Percentiles rank a stretch among this genome's conserved stretches.
Evolutionary conservation across 129 eudicot species (phyloP).

Genomic region (Tagetes patula): DNA sequence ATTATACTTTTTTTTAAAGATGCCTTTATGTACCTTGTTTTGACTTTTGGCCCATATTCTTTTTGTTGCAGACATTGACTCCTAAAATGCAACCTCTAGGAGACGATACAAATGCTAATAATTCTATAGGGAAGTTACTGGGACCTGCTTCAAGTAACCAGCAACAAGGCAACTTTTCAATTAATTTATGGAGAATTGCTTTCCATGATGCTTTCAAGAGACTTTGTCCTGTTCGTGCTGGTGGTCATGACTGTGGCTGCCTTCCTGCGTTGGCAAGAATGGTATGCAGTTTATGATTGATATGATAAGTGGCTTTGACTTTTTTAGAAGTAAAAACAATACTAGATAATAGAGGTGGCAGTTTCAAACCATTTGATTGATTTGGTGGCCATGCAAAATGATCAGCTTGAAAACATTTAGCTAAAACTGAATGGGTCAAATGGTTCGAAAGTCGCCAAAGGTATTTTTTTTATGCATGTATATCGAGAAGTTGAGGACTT

Average conservation of each 20-base stretch:
- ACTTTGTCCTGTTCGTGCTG: slow-evolving; percentile 96
- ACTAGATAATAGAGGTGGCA: not conserved
- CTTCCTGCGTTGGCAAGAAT: slow-evolving; percentile 83
- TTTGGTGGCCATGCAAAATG: not conserved
- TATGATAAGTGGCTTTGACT: slow-evolving; percentile 5
- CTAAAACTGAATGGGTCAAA: not conserved
- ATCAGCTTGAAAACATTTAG: not conserved
- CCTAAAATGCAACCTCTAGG: slow-evolving; percentile 89
- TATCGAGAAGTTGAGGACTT: not conserved
- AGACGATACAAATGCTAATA: slow-evolving; percentile 40
- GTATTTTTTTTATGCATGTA: not conserved
- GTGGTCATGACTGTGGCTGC: slow-evolving; percentile 95
- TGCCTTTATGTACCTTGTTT: not conserved
- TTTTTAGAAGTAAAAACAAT: not conserved
- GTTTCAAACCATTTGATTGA: not conserved
- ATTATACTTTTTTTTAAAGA: not conserved
- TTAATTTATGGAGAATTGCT: slow-evolving; percentile 81
- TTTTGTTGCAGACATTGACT: slow-evolving; percentile 65
- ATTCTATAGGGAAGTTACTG: slow-evolving; percentile 47
- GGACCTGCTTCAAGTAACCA: slow-evolving; percentile 72
- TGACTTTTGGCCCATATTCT: not conserved
- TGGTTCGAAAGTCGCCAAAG: not conserved
- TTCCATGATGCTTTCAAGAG: slow-evolving; percentile 80
- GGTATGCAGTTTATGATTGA: slow-evolving; percentile 39
- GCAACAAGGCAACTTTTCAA: slow-evolving; percentile 71